These are phyloP conservation scores for Asterophora parasitica DNA, from an alignment of 768 basidiomycete species.

Conservation along the genomic window DNA sequence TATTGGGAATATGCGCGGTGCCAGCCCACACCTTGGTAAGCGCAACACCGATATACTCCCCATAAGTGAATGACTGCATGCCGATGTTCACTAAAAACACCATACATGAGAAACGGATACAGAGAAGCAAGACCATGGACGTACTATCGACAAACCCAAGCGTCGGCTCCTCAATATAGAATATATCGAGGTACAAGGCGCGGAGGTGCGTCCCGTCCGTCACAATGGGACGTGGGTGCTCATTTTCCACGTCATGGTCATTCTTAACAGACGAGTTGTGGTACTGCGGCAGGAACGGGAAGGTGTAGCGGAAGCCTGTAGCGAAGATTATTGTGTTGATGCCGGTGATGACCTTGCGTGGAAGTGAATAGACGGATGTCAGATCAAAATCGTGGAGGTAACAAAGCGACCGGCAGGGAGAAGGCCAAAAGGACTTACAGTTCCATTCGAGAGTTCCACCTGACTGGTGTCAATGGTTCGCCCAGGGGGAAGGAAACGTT, in stretches of 20 bases:
- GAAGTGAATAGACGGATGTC: background rate
- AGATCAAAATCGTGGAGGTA: too few relatives aligned
- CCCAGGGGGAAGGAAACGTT: constrained; percentile 25
- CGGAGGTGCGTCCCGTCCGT: constrained; percentile 37
- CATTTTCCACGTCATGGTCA: constrained; percentile 16
- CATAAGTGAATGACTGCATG: constrained; percentile 34
- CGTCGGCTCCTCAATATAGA: constrained; percentile 43
- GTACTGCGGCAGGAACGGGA: constrained; percentile 39
- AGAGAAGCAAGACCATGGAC: constrained; percentile 4
- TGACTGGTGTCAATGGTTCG: constrained; percentile 19
- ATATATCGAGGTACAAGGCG: constrained; percentile 34
- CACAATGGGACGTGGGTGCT: constrained; percentile 29
- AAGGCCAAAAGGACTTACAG: constrained; percentile 18
- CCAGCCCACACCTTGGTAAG: constrained; percentile 34
- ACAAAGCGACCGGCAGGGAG: too few relatives aligned
- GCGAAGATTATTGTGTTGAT: constrained; percentile 34
- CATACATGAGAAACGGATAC: background rate
- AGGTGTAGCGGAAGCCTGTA: constrained; percentile 41
- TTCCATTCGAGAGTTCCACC: constrained; percentile 35
- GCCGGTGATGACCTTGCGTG: constrained; percentile 26
- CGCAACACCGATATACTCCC: constrained; percentile 32
- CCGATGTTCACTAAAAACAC: constrained; percentile 30
- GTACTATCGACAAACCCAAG: constrained; percentile 34
- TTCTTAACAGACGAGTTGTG: constrained; percentile 17
- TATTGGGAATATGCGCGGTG: constrained; percentile 30